Evolutionary conservation across 2,329 filamentous ascomycete species (phyloP), one percentile per base, ranked within the genome.

Genomic region (Neofusicoccum sp.): DNA sequence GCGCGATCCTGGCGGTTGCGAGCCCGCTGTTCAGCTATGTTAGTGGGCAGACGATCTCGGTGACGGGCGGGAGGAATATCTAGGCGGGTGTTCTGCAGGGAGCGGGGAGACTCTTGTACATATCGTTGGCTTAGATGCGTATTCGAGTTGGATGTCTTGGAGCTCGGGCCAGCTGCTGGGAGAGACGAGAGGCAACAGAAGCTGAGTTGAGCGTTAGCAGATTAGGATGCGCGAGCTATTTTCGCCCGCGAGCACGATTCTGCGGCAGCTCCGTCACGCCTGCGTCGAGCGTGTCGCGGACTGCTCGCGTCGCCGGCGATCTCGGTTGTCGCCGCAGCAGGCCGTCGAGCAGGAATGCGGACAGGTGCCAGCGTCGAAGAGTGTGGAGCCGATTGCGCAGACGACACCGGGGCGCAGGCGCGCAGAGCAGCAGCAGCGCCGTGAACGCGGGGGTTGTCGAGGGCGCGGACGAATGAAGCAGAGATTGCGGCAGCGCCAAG

Each of bases 21-120:
- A 93, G 90, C 70, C 91, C 92, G 30, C 74, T 93, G 70, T 91
- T 95, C 69, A 87, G 87, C 41, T 96, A 96, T 78, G 90, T 96
- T 3, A 88, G 84, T 64, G 91, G 92, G 0, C 91, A 96, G 82
- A 93, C 90, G 0, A 89, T 96, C 66, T 90, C 87, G 78, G 90
- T 95, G 57, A 95, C 90, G 4, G 91, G 91, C 12, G 91, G 91
- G 2, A 80, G 84, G 65, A 83, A 83, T 68, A 86, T 85, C 73
- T 86, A 82, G 72, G 36, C n/a, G 48, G 9, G 16, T 26, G n/a
- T n/a, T n/a, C 14, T 12, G 12, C 4, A 14, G 20, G 24, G 20
- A 12, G 3, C 28, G 9, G 7, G 16, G 6, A n/a, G 44, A 28
- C 6, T 31, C 26, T 11, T 12, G 11, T n/a, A 14, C 12, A 4